Evolutionary conservation across 306 rosid genomes (phyloP), one percentile per base, ranked within the genome.

Genomic region (Lathyrus tuberosus): DNA sequence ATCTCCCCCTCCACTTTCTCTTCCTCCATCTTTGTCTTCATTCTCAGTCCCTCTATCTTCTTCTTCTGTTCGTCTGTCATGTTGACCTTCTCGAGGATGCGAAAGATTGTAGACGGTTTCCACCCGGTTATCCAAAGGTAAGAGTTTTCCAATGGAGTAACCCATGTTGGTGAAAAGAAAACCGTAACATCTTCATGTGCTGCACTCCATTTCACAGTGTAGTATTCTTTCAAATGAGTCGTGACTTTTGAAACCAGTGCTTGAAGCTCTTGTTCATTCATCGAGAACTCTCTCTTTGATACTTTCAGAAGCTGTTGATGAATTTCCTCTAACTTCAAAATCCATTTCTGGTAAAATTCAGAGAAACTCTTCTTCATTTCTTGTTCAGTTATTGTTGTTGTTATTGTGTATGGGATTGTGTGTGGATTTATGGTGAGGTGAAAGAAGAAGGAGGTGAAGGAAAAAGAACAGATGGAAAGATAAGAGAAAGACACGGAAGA

Each of bases 121-220:
- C 79, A 79, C 7, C 82, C 82, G 0, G 82, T 73, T 10, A 79
- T 16, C 82, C 82, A 79, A 0, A 15, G 48, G 46, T 41, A 44
- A 15, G 79, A 62, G 35, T 51, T 67, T 58, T 79, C 82, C 54
- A 79, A 16, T n/a, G 82, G 79, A 10, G n/a, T 73, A 6, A 73
- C 3, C 82, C 79, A 79, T 0, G 56, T 1, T 0, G 89, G 88
- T 3, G 79, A 26, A 47, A 85, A 91, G 83, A 91, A 91, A 1
- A 82, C 83, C 0, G 85, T 65, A 13, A 83, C 91, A 14, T 88
- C 88, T 13, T 80, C 86, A 16, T 52, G 84, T 13, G 89, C 97
- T 0, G 73, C 15, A 3, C 86, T 84, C 96, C 96, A 91, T 72
- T 89, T 91, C 3, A 86, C 76, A 1, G 84, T 80, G 72, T 85